Percentiles rank a stretch among this genome's conserved stretches.
These are phyloP conservation scores for Allantophomopsis cytisporea DNA, from an alignment of 2,329 filamentous ascomycete species.

Conservation along the genomic window DNA sequence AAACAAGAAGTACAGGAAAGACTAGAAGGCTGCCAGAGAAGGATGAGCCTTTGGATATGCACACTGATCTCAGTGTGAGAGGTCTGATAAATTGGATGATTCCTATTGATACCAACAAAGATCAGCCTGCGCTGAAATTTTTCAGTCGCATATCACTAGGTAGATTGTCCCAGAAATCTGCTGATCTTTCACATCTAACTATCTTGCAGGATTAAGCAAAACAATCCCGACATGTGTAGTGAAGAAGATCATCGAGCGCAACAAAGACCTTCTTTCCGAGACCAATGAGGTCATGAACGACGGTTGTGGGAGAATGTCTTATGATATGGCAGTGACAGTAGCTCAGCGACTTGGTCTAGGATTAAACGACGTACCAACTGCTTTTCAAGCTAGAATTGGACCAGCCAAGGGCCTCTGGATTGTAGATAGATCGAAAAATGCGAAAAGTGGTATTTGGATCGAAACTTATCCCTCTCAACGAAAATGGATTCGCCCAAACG, in stretches of 20 bases:
- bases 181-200: not conserved
- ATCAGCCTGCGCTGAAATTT: conserved; percentile 36
- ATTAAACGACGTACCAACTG: conserved; percentile 37
- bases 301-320: conserved; percentile 53
- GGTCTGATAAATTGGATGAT: conserved; percentile 39
- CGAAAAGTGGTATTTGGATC: conserved; percentile 43
- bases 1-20: not conserved
- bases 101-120: conserved; percentile 26
- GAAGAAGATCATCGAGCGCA: conserved; percentile 27
- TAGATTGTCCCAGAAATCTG: conserved; percentile 14
- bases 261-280: conserved; percentile 25
- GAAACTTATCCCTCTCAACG: conserved; percentile 51
- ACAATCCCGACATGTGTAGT: not conserved
- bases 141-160: conserved; percentile 44
- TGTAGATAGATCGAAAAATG: conserved; percentile 33
- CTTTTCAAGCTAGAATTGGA: conserved; percentile 57
- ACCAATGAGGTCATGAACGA: conserved; percentile 44
- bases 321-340: conserved; percentile 38
- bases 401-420: conserved; percentile 69
- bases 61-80: conserved; percentile 18
- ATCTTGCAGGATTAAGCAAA: not conserved
- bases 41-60: conserved; percentile 1
- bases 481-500: conserved; percentile 47
- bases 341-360: conserved; percentile 31
- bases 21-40: not conserved